Evolutionary conservation across 2,329 filamentous ascomycete species (phyloP).

Genomic region (Eurotiales sp.): DNA sequence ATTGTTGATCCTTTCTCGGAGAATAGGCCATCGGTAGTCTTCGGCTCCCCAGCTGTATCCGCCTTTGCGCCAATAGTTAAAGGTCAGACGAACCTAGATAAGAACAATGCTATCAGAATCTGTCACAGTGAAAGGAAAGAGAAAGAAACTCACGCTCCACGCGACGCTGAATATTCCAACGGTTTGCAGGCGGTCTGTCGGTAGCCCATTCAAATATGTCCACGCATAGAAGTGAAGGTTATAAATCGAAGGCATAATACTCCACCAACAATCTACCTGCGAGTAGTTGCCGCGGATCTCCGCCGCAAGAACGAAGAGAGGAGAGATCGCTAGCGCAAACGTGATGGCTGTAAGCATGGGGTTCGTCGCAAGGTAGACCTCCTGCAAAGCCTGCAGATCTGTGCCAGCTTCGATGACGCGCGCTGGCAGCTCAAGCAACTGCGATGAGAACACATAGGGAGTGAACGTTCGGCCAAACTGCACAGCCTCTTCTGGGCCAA

Average conservation of each 20-base stretch:
- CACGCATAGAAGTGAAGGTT: slow-evolving; percentile 80
- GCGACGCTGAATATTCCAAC: slow-evolving; percentile 65
- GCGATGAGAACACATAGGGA: slow-evolving; percentile 60
- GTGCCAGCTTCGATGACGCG: slow-evolving; percentile 58
- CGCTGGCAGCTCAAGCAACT: slow-evolving; percentile 66
- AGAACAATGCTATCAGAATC: slow-evolving; percentile 21
- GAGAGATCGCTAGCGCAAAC: slow-evolving; percentile 66
- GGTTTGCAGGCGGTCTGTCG: slow-evolving; percentile 67
- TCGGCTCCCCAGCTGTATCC: slow-evolving; percentile 86
- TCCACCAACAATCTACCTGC: slow-evolving; percentile 94
- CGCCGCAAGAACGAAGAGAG: slow-evolving; percentile 68
- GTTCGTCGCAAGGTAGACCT: slow-evolving; percentile 80
- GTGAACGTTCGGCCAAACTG: slow-evolving; percentile 71
- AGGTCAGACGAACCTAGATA: slow-evolving; percentile 71
- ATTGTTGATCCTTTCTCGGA: slow-evolving; percentile 62
- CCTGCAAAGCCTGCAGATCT: slow-evolving; percentile 62
- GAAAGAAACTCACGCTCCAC: slow-evolving; percentile 67
- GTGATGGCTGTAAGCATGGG: slow-evolving; percentile 73
- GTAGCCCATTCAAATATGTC: slow-evolving; percentile 69
- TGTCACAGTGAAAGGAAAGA: background rate
- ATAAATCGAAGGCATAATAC: slow-evolving; percentile 80
- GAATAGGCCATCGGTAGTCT: slow-evolving; percentile 87
- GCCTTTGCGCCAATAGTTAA: slow-evolving; percentile 94
- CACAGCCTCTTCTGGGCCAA: slow-evolving; percentile 68
- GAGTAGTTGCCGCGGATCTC: slow-evolving; percentile 93